Base-by-base conservation (phyloP, 768 basidiomycete species). In the Russula ochroleuca region DNA sequence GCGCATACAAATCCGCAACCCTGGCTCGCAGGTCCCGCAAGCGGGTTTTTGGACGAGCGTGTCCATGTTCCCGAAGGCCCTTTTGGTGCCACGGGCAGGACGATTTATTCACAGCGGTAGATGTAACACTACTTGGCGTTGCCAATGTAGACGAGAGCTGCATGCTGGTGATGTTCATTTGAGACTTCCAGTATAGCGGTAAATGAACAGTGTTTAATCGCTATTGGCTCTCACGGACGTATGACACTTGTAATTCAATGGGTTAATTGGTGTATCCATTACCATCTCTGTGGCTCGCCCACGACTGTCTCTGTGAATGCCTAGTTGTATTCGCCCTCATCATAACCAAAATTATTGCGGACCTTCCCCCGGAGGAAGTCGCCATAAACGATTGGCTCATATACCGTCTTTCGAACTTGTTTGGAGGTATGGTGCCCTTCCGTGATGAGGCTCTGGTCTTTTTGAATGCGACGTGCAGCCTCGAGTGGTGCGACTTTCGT, bases 341-440 rank as follows among this genome's bases (percentile, higher is more conserved):
- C 77, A 74, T 13, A 77, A 76, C 43, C 77, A 74, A 94, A 94
- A 71, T 94, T 94, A 51, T 73, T 81, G 11, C 80, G 81, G 40
- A 94, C 90, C 71, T 94, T 94, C 19, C 70, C 71, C 70, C 83
- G 58, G 65, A 95, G 75, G 72, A 92, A 94, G 6, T 92, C 83
- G 3, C 94, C 92, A 74, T 96, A 95, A 1, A 85, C 73, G 1
- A 88, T 79, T 0, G 85, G 75, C 49, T 80, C 57, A 59, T 81
- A 79, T 23, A 43, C 70, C 70, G 70, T 69, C 70, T 70, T 69
- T 28, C 70, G 54, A 69, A 5, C 67, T 59, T 49, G 61, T 55
- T 41, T 66, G 55, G 19, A 66, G 64, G 0, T 35, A 38, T n/a
- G 70, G 62, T 1, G 69, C 63, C 31, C 67, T 64, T 43, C 72